Percentiles rank a stretch among this genome's conserved stretches.
Evolutionary conservation across 805 yeast genomes (phyloP).

Genomic region (Torulaspora franciscae): DNA sequence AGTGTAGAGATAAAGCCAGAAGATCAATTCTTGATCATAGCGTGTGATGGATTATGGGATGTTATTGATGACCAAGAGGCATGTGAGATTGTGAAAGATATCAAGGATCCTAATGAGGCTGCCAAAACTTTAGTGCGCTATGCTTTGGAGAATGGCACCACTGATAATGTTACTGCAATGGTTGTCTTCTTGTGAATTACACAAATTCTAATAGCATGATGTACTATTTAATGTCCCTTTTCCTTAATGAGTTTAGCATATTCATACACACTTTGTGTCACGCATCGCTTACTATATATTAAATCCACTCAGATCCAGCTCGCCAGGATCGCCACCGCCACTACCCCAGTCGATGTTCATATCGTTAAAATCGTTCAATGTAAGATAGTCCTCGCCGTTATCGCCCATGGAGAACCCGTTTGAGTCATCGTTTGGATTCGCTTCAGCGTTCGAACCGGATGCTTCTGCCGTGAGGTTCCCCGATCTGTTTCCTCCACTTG

Average conservation of each 20-base stretch:
- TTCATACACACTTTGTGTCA: neutral
- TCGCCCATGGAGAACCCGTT: constrained; percentile 15
- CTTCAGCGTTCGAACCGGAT: constrained; percentile 10
- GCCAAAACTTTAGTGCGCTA: constrained; percentile 60
- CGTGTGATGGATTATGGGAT: constrained; percentile 98
- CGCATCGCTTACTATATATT: constrained; percentile 16
- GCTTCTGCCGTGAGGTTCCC: neutral
- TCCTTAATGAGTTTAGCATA: constrained; percentile 5
- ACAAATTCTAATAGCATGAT: neutral
- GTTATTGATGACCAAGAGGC: constrained; percentile 84
- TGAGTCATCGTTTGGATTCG: constrained; percentile 4
- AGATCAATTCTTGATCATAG: constrained; percentile 80
- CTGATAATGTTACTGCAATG: constrained; percentile 93
- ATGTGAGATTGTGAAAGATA: constrained; percentile 57
- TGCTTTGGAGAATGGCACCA: constrained; percentile 74
- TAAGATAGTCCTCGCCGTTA: constrained; percentile 32
- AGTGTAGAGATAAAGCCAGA: constrained; percentile 60
- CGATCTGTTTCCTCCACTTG: neutral
- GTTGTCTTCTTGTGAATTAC: constrained; percentile 46
- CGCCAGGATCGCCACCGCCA: constrained; percentile 28
- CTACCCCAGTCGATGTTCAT: constrained; percentile 34
- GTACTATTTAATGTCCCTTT: constrained; percentile 3
- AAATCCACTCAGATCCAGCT: constrained; percentile 28
- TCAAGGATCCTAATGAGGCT: constrained; percentile 57
- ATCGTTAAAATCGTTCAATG: constrained; percentile 36